Evolutionary conservation across 2,329 filamentous ascomycete genomes (phyloP), one percentile per base, ranked within the genome.

Genomic region (Calonectria pseudoreteaudii): DNA sequence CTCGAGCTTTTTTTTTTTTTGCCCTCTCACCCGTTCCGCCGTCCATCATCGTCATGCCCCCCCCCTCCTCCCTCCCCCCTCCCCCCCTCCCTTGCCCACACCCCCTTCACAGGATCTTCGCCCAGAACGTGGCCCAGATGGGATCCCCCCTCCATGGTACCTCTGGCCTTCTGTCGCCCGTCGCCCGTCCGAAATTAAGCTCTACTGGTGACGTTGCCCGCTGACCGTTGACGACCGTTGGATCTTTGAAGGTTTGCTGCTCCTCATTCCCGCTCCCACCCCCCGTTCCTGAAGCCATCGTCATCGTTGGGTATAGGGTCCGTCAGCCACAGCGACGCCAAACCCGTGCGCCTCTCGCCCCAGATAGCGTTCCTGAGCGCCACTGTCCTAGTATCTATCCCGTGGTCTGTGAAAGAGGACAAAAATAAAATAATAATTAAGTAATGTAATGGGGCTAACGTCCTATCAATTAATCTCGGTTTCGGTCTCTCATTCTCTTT

Each of bases 111-210:
- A 49, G 65, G 70, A 72, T 72, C 70, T 72, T 58, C 70, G 66
- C 38, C 66, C 58, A 66, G 36, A 77, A 78, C 75, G 76, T 78
- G 76, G 76, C 66, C 62, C 47, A 70, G 75, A 74, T 64, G 68
- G 77, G 75, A 76, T 74, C 69, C 74, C 74, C 75, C 73, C 69
- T 74, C 68, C 47, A 70, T 47, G 44, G 44, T 11, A 47, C 44
- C 44, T 23, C 44, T 47, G 9, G 28, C 38, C 34, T 66, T 52
- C 38, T 53, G 26, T 31, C n/a, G 28, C 13, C 49, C 30, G 31
- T 28, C 30, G 47, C 36, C 23, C 44, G 62, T 34, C 52, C 50
- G 41, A 66, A 66, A 67, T 71, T 66, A 67, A 70, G 68, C 64
- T 52, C 56, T 47, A 36, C 30, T 47, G 60, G 60, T 64, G 60